These are phyloP conservation scores for Chaetomium cochliodes DNA, from an alignment of 495 filamentous ascomycete species.

Conservation along the genomic window DNA sequence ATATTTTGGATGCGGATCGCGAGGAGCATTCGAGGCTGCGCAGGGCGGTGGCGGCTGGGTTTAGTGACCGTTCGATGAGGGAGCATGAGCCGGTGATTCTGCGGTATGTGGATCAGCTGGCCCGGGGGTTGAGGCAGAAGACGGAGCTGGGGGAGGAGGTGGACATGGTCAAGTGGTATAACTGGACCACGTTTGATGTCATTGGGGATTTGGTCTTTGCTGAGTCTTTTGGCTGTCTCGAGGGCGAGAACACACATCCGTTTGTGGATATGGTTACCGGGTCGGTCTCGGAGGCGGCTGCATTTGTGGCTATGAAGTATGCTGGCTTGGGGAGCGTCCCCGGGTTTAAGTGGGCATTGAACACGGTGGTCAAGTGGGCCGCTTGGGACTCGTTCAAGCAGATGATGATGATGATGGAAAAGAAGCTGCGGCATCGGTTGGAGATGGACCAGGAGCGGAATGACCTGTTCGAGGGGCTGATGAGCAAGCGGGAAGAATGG, in stretches of 20 bases:
- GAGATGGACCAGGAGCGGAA: slow-evolving; percentile 38
- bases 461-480: slow-evolving; percentile 52
- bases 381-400: slow-evolving; percentile 19
- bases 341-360: not conserved
- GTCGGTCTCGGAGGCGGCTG: slow-evolving; percentile 46
- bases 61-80: slow-evolving; percentile 50
- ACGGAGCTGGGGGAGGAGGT: slow-evolving; percentile 32
- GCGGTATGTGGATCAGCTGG: slow-evolving; percentile 47
- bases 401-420: slow-evolving; percentile 35
- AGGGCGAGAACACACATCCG: not conserved
- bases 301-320: slow-evolving; percentile 49
- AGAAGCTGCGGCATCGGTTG: slow-evolving; percentile 46
- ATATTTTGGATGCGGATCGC: slow-evolving; percentile 35
- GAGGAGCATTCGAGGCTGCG: slow-evolving; percentile 46
- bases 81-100: slow-evolving; percentile 49
- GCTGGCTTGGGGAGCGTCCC: not conserved
- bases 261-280: slow-evolving; percentile 44
- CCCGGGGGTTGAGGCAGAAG: slow-evolving; percentile 44
- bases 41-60: slow-evolving; percentile 52
- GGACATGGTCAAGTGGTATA: slow-evolving; percentile 55
- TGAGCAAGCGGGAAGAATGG: slow-evolving; percentile 46
- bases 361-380: not conserved
- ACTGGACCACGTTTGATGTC: slow-evolving; percentile 61
- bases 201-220: slow-evolving; percentile 62
- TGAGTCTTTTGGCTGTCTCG: slow-evolving; percentile 34